phyloP scores from a whole-genome alignment of 192 early-diverging fungal genomes.

The Linnemannia zychae region DNA sequence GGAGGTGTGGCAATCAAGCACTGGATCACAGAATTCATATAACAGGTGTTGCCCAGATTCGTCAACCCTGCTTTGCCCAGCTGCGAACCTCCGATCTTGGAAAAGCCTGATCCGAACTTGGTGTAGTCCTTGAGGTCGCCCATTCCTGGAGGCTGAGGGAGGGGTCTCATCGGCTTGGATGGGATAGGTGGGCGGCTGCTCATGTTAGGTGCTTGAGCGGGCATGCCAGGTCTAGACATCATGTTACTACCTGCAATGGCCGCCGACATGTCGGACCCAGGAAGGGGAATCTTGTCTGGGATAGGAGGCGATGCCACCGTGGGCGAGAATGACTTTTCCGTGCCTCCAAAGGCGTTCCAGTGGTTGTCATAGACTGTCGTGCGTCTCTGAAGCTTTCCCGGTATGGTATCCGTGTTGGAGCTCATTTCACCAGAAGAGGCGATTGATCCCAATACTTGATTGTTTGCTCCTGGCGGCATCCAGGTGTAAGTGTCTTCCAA shows the following conservation, averaged over 20 bases:
- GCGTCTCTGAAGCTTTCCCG: conserved; percentile 21
- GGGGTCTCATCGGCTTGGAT: conserved; percentile 56
- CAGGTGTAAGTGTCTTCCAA: not conserved
- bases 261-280: conserved; percentile 14
- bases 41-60: conserved; percentile 90
- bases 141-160: conserved; percentile 52
- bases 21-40: conserved; percentile 89
- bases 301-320: conserved; percentile 20
- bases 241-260: not conserved
- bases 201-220: not conserved
- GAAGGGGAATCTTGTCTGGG: conserved; percentile 33
- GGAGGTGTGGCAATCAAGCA: conserved; percentile 80
- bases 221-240: conserved; percentile 7
- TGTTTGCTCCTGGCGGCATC: not conserved
- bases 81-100: conserved; percentile 60
- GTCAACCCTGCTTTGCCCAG: conserved; percentile 80
- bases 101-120: conserved; percentile 47
- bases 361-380: conserved; percentile 37
- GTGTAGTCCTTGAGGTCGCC: conserved; percentile 49
- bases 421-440: not conserved
- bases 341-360: conserved; percentile 46
- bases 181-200: conserved; percentile 34
- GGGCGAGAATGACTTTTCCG: conserved; percentile 3
- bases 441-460: not conserved
- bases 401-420: not conserved